Evolutionary conservation across 495 filamentous ascomycete genomes (phyloP).

Genomic region (Xylaria longipes): DNA sequence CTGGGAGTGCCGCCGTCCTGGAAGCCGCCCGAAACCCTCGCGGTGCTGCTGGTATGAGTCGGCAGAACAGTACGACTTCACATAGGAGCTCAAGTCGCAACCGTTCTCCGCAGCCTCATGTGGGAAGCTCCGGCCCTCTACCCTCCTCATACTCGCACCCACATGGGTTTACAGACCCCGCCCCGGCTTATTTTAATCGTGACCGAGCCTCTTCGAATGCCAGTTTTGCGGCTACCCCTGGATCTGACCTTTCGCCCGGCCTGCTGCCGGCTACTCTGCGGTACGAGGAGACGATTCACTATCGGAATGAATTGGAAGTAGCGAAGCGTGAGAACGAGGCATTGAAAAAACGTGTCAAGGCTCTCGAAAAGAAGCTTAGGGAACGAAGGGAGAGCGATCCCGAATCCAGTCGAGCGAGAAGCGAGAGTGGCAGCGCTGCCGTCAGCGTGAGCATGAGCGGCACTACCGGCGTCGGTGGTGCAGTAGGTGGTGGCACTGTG

Average conservation of each 20-base stretch:
- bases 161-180: slow-evolving; percentile 35
- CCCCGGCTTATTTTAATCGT: slow-evolving; percentile 44
- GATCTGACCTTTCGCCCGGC: slow-evolving; percentile 51
- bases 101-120: slow-evolving; percentile 46
- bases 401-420: slow-evolving; percentile 48
- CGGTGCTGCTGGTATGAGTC: slow-evolving; percentile 44
- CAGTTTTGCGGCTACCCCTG: slow-evolving; percentile 43
- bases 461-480: slow-evolving; percentile 30
- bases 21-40: slow-evolving; percentile 43
- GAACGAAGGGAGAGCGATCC: slow-evolving; percentile 54
- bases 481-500: slow-evolving; percentile 32
- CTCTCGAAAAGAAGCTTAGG: slow-evolving; percentile 66
- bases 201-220: slow-evolving; percentile 34
- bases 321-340: slow-evolving; percentile 82
- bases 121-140: slow-evolving; percentile 30
- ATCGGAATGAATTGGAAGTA: slow-evolving; percentile 72
- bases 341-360: slow-evolving; percentile 73
- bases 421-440: slow-evolving; percentile 42
- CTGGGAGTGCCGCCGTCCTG: slow-evolving; percentile 36
- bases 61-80: slow-evolving; percentile 54
- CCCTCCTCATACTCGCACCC: slow-evolving; percentile 33
- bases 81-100: slow-evolving; percentile 47
- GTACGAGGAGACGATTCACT: slow-evolving; percentile 74
- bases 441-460: slow-evolving; percentile 42
- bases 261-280: slow-evolving; percentile 60